Conservation (phyloP, 805 yeast genomes). For the Candida ponderosae region DNA sequence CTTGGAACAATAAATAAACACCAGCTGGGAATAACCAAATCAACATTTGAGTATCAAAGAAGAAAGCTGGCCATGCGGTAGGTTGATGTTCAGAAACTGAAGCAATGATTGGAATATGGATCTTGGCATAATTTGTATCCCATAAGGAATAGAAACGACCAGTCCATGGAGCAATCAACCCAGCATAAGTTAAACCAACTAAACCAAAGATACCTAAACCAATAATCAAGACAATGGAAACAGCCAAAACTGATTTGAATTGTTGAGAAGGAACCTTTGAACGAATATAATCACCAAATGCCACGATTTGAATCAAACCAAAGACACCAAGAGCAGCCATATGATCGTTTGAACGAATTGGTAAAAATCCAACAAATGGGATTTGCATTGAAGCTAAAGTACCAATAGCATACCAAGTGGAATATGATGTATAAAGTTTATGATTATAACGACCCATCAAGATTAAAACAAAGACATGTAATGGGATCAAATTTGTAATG, state of each 20-base stretch:
- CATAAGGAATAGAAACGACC: conserved; percentile 97
- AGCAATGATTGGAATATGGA: conserved; percentile 97
- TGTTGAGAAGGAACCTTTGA: conserved; percentile 63
- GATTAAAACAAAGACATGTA: conserved; percentile 84
- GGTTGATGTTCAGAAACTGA: conserved; percentile 99
- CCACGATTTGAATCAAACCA: conserved; percentile 87
- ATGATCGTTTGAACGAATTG: conserved; percentile 95
- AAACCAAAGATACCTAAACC: conserved; percentile 63
- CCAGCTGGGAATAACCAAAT: conserved; percentile 99
- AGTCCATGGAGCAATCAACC: conserved; percentile 98
- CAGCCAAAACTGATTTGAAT: conserved; percentile 61
- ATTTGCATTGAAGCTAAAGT: conserved; percentile 99
- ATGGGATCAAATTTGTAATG: conserved; percentile 94
- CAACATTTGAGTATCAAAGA: conserved; percentile 85
- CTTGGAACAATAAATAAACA: conserved; percentile 82
- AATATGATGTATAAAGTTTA: conserved; percentile 80
- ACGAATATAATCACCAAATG: conserved; percentile 76
- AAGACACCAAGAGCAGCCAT: conserved; percentile 98
- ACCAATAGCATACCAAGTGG: conserved; percentile 96
- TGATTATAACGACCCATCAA: conserved; percentile 91
- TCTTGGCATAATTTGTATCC: conserved; percentile 97
- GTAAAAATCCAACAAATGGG: conserved; percentile 96
- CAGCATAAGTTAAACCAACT: conserved; percentile 76
- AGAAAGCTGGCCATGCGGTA: conserved; percentile 99
- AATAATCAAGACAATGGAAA: conserved; percentile 49